Evolutionary conservation across 2,329 filamentous ascomycete genomes (phyloP), one percentile per base, ranked within the genome.

Genomic region (Fusarium austroafricanum): DNA sequence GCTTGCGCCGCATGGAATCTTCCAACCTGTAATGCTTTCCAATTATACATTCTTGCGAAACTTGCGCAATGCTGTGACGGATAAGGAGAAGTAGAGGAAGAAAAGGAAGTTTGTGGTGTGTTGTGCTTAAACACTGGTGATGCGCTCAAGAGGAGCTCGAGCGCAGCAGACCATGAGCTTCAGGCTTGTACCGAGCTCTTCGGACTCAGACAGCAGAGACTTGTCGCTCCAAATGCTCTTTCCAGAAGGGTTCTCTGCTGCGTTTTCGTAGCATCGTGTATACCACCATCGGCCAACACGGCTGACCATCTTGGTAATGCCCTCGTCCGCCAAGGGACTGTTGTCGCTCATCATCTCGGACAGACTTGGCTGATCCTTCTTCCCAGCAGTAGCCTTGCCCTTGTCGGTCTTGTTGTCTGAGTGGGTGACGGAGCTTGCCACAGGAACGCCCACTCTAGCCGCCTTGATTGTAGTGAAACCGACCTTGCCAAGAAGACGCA

Each of bases 261-360:
- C 84, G 57, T 86, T 88, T 79, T 97, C 95, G 77, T 97, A 98
- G 82, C 95, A 97, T 52, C 92, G 89, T 11, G 89, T 92, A 79
- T 97, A 98, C 96, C 96, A 99, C 93, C 95, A 98, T 42, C 96
- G 87, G 3, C 94, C 95, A 12, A 98, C 95, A 66, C 90, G 91
- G 17, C 94, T 91, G 21, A 98, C 94, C 85, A 97, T 97, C 75
- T 93, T 94, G 15, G 93, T 93, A 75, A 98, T 97, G 69, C 89
- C 90, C 75, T 94, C 92, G 70, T 97, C 93, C 21, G 91, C 90
- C 15, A 86, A 83, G 1, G 88, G 84, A n/a, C 87, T 86, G 35
- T 89, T 85, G 68, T 93, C 90, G 29, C 85, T 89, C 79, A 93
- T 90, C 80, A 93, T 88, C 73, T 94, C 91, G 2, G 89, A 88